Conservation (phyloP, 306 rosid species). For the Sophora flavescens region DNA sequence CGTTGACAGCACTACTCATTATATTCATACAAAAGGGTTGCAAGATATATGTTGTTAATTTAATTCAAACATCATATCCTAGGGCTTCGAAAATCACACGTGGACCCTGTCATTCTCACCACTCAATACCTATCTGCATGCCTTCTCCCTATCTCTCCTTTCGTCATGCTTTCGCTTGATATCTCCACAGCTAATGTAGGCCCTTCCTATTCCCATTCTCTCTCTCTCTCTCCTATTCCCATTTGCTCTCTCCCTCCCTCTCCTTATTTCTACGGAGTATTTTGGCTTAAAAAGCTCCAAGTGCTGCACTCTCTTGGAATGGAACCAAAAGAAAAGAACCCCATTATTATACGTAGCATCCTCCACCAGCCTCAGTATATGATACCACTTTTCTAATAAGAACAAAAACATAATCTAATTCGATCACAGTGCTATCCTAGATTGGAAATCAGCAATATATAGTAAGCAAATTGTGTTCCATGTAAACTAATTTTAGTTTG, state of each 20-base stretch:
- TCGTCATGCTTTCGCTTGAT: slow-evolving; percentile 70
- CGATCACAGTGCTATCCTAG: neutral
- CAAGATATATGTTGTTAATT: slow-evolving; percentile 49
- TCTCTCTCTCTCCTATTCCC: slow-evolving; percentile 26
- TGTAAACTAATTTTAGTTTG: too few species aligned
- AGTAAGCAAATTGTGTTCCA: neutral
- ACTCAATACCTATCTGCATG: slow-evolving; percentile 63
- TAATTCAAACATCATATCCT: slow-evolving; percentile 60
- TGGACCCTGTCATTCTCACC: slow-evolving; percentile 77
- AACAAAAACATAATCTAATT: slow-evolving; percentile 36
- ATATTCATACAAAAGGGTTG: slow-evolving; percentile 58
- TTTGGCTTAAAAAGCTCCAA: slow-evolving; percentile 59
- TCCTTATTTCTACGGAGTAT: slow-evolving; percentile 33
- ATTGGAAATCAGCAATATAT: neutral
- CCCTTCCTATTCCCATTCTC: slow-evolving; percentile 44
- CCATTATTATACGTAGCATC: slow-evolving; percentile 48
- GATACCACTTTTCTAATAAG: slow-evolving; percentile 42
- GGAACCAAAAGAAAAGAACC: slow-evolving; percentile 54
- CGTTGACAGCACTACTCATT: slow-evolving; percentile 65
- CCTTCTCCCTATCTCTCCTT: slow-evolving; percentile 44
- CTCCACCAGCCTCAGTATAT: slow-evolving; percentile 48
- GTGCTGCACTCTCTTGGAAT: slow-evolving; percentile 64
- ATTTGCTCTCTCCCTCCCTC: slow-evolving; percentile 25
- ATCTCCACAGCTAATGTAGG: slow-evolving; percentile 58
- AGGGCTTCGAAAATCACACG: slow-evolving; percentile 74